These are phyloP conservation scores for Gyromitra esculenta DNA, from an alignment of 2,329 filamentous ascomycete genomes.

Conservation along the genomic window DNA sequence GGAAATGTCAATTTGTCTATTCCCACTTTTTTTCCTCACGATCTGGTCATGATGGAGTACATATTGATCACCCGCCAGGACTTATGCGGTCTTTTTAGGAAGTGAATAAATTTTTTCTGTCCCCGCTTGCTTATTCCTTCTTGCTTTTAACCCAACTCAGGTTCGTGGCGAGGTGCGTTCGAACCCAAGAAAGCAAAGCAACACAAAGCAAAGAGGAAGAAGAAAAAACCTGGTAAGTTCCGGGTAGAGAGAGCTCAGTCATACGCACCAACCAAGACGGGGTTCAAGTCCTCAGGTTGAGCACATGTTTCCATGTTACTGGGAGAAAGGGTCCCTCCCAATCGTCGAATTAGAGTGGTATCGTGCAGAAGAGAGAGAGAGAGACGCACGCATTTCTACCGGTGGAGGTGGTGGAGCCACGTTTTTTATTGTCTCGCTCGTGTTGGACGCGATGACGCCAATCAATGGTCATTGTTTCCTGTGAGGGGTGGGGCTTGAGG, in stretches of 20 bases:
- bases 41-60: constrained; percentile 32
- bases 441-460: constrained; percentile 10
- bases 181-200: not conserved
- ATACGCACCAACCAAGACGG: not conserved
- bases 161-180: constrained; percentile 10
- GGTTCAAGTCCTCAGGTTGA: not conserved
- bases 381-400: constrained; percentile 25
- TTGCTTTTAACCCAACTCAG: not conserved
- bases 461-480: constrained; percentile 5
- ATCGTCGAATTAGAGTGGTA: constrained; percentile 28
- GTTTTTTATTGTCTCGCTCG: constrained; percentile 5
- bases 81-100: constrained; percentile 13
- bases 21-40: not conserved
- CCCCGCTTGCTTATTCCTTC: not conserved
- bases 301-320: constrained; percentile 12
- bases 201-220: not conserved
- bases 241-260: not conserved
- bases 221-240: not conserved
- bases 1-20: constrained; percentile 13
- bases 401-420: constrained; percentile 48
- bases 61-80: constrained; percentile 3
- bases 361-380: constrained; percentile 7
- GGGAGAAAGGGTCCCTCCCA: not conserved
- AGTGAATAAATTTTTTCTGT: not conserved
- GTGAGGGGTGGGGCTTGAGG: not conserved